A percentile compares a stretch with the other conserved stretches of the same genome.
phyloP scores from a whole-genome alignment of 352 stramenopile species.

The Globisporangium mamillatum region DNA sequence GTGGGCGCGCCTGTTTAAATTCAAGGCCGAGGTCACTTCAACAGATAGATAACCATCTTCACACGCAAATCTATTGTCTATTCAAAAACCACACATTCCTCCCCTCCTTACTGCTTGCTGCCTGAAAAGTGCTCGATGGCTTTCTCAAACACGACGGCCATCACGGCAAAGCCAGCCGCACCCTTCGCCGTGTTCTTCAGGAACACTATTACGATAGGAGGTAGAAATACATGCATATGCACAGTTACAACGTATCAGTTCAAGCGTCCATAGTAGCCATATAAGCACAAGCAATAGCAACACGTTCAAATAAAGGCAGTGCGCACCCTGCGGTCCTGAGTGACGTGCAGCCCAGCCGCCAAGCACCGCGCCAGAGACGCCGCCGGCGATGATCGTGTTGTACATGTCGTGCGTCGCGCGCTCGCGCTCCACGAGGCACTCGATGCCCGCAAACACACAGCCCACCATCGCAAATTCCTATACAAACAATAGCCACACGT shows the following conservation, averaged over 20 bases:
- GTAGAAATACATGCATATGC: background rate
- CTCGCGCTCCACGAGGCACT: constrained; percentile 85
- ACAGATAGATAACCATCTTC: background rate
- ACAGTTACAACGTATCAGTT: background rate
- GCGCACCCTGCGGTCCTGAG: constrained; percentile 57
- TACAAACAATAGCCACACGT: background rate
- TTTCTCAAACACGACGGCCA: constrained; percentile 87
- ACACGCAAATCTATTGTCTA: background rate
- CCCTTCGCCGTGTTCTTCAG: constrained; percentile 72
- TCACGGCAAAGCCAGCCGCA: constrained; percentile 71
- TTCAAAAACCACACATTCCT: background rate
- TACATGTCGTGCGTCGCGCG: constrained; percentile 71
- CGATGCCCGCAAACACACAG: constrained; percentile 74
- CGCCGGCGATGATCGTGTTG: constrained; percentile 76
- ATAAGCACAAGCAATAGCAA: background rate
- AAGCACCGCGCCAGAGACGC: constrained; percentile 57
- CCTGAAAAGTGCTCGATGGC: constrained; percentile 60
- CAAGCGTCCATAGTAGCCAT: background rate
- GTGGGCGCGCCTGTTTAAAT: background rate
- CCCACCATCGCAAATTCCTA: constrained; percentile 85
- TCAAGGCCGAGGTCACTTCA: no score
- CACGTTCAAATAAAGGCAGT: background rate
- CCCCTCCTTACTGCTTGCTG: constrained; percentile 16
- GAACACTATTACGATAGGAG: constrained; percentile 39
- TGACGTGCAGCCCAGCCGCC: constrained; percentile 69